phyloP scores from a whole-genome alignment of 192 early-diverging fungal genomes.

The Neocallimastix lanati region DNA sequence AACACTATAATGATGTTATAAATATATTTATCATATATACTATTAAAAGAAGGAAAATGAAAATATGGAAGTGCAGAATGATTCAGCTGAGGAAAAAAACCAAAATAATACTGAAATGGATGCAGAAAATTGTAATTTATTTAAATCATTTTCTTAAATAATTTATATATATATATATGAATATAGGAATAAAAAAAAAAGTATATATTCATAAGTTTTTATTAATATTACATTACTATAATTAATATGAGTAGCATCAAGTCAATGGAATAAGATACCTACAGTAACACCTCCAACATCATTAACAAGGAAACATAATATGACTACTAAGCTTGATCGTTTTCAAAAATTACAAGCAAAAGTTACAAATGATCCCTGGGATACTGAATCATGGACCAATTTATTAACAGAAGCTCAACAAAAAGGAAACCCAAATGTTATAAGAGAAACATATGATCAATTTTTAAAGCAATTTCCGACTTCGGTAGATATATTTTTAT shows the following conservation, averaged over 20 bases:
- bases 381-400: conserved; percentile 46
- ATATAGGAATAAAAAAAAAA: too few species aligned
- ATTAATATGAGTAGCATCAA: not conserved
- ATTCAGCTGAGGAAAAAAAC: not conserved
- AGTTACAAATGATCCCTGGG: conserved; percentile 25
- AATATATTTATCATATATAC: too few species aligned
- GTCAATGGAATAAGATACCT: not conserved
- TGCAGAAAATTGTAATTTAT: not conserved
- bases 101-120: not conserved
- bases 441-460: conserved; percentile 45
- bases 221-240: too few species aligned
- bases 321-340: not conserved
- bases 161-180: too few species aligned
- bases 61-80: not conserved
- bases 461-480: conserved; percentile 64
- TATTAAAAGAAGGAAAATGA: not conserved
- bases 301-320: not conserved
- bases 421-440: conserved; percentile 27
- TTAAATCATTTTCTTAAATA: too few species aligned
- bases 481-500: conserved; percentile 37
- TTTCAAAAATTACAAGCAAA: not conserved
- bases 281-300: not conserved
- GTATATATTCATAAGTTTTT: too few species aligned
- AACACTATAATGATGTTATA: too few species aligned
- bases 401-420: conserved; percentile 39